A percentile compares a stretch with the other conserved stretches of the same genome.
Evolutionary conservation across 179 eudicot genomes (phyloP).

Genomic region (Spinacia oleracea): DNA sequence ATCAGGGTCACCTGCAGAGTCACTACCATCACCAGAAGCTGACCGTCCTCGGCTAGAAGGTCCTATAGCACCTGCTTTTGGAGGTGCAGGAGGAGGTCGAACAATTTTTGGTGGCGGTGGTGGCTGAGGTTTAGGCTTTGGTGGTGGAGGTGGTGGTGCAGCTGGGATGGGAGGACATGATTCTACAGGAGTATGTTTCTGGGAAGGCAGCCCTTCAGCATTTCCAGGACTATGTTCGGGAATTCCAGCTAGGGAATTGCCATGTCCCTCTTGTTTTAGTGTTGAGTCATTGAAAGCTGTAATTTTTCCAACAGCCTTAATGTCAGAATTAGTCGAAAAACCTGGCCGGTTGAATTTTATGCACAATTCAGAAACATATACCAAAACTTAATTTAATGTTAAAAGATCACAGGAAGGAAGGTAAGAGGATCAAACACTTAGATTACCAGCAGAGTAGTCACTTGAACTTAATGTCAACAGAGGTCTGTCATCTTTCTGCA

Average conservation of each 20-base stretch:
- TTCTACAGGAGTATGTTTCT: slow-evolving; percentile 25
- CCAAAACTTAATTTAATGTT: background rate
- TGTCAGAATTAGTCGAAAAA: slow-evolving; percentile 32
- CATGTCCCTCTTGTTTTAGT: slow-evolving; percentile 13
- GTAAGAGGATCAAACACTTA: background rate
- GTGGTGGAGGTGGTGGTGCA: slow-evolving; percentile 42
- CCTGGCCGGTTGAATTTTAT: slow-evolving; percentile 35
- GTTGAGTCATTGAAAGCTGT: background rate
- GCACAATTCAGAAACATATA: background rate
- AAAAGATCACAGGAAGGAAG: background rate
- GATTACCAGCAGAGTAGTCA: slow-evolving; percentile 36
- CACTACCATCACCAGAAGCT: slow-evolving; percentile 40
- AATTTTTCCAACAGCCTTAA: slow-evolving; percentile 25
- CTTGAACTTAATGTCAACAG: slow-evolving; percentile 37
- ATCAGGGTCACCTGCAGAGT: slow-evolving; percentile 28
- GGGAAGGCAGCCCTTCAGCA: slow-evolving; percentile 21
- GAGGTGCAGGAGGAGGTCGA: slow-evolving; percentile 72
- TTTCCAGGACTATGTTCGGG: slow-evolving; percentile 28
- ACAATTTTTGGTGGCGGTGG: slow-evolving; percentile 64
- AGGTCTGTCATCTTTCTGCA: slow-evolving; percentile 50
- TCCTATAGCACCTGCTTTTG: slow-evolving; percentile 35
- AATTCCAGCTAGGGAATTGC: slow-evolving; percentile 4
- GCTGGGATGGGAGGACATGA: slow-evolving; percentile 44
- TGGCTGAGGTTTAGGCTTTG: slow-evolving; percentile 45
- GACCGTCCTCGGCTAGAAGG: slow-evolving; percentile 32